A percentile compares a stretch with the other conserved stretches of the same genome.
These are phyloP conservation scores for Neobulgaria alba DNA, from an alignment of 2,329 filamentous ascomycete genomes.

Conservation along the genomic window DNA sequence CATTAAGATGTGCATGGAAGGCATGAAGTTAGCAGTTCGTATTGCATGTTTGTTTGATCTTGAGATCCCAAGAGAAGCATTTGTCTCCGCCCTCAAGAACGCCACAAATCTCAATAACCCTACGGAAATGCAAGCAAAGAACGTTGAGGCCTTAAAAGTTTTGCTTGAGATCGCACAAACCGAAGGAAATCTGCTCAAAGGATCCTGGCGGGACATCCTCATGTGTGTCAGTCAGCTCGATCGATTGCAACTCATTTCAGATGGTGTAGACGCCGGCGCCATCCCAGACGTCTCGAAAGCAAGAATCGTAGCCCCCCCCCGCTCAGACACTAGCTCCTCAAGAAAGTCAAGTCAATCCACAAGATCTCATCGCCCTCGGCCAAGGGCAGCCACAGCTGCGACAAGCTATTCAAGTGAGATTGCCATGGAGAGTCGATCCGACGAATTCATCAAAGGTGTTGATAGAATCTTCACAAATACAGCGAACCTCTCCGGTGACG, in stretches of 20 bases:
- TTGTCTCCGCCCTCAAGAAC: conserved; percentile 85
- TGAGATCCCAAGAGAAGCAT: conserved; percentile 87
- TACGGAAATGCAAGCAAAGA: conserved; percentile 90
- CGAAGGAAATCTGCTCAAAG: conserved; percentile 80
- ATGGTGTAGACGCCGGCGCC: conserved; percentile 85
- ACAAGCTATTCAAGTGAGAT: conserved; percentile 62
- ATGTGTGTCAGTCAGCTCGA: conserved; percentile 95
- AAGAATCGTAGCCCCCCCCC: conserved; percentile 52
- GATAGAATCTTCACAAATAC: conserved; percentile 97
- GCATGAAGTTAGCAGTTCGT: conserved; percentile 86
- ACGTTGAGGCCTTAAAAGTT: conserved; percentile 87
- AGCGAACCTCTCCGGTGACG: conserved; percentile 83
- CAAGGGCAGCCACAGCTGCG: conserved; percentile 40
- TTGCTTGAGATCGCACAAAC: conserved; percentile 86
- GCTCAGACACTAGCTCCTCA: conserved; percentile 42
- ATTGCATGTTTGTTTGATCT: conserved; percentile 92
- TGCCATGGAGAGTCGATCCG: conserved; percentile 83
- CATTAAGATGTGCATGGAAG: conserved; percentile 87
- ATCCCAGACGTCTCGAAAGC: conserved; percentile 88
- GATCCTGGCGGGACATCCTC: conserved; percentile 91
- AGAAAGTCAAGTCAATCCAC: conserved; percentile 56
- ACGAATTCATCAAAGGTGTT: conserved; percentile 85
- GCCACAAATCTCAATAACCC: conserved; percentile 95
- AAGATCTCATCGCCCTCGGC: conserved; percentile 39
- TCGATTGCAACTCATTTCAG: conserved; percentile 86